Evolutionary conservation across 768 basidiomycete genomes (phyloP), one percentile per base, ranked within the genome.

Genomic region (Tylopilus sp.): DNA sequence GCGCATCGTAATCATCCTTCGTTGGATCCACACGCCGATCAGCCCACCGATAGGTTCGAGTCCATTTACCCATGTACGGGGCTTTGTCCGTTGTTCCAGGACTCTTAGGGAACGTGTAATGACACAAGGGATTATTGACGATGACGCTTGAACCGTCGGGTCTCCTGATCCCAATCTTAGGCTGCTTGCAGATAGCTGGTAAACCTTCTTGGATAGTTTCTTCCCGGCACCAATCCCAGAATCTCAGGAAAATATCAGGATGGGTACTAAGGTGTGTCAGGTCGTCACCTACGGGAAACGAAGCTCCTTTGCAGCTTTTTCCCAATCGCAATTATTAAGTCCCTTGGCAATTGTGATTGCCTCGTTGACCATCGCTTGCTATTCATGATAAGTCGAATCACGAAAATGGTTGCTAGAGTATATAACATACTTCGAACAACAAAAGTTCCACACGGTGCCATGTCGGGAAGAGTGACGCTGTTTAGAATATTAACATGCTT

Each of bases 381-480:
- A 37, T 40, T 31, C 33, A 11, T 30, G 4, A 6, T 17, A 1
- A n/a, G 6, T 33, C 16, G 5, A 24, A 31, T 28, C 4, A 6
- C 29, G 24, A 7, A 5, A 3, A 29, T 28, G 1, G 14, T 10
- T 9, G n/a, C 2, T 3, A 9, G 28, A 47, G 25, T 21, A 10
- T 6, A 8, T 2, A 12, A 45, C 52, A 26, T 17, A 54, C 61
- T 42, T 63, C 61, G n/a, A 54, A 12, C 13, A 63, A 44, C 45
- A 63, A 8, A 26, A 57, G 0, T 17, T 52, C 40, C 19, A 56
- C 40, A 34, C 61, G 58, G 16, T 63, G 62, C 61, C 61, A 63
- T 14, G 62, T 36, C 22, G 61, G 61, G 45, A 63, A 63, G 17
- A 63, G 28, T 24, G 62, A 50, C 40, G 61, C 61, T 63, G 28